Evolutionary conservation across 371 early-diverging fungal genomes (phyloP), one percentile per base, ranked within the genome.

Genomic region (Lichtheimia corymbifera): DNA sequence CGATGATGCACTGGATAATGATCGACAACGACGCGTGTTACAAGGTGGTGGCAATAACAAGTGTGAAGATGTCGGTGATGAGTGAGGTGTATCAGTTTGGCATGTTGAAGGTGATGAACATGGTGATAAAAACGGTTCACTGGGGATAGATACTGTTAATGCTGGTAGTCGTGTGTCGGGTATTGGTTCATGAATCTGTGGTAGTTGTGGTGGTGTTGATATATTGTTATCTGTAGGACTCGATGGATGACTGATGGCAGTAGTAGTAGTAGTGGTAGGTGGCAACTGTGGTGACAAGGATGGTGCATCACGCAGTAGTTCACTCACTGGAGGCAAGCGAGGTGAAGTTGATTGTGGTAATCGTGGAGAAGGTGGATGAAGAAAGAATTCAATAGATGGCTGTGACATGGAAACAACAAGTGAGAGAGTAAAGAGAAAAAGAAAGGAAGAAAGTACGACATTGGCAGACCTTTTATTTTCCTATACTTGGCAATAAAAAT

Each of bases 1-100:
- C 11, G 67, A 57, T 3, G 73, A 72, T 24, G 73, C 73, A 44
- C 70, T 72, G 24, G 75, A 75, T 40, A 65, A 62, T 20, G 72
- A 75, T 52, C 75, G 57, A 47, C 52, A 63, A 15, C 72, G 62
- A 25, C 65, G 53, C 15, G 55, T 61, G 18, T 50, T 58, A 35
- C 43, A 40, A 2, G 67, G 67, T 22, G 67, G 67, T n/a, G 67
- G 67, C 25, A 66, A 52, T 43, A 66, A 28, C 9, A 62, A 52
- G 12, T 47, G 59, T 35, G 64, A 59, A 24, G 56, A 56, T 18
- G 50, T 28, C 0, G 67, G 67, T 17, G 67, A 66, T 5, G 67
- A 58, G 30, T 62, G 67, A 5, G 67, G 67, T 40, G 67, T 66
- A 51, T 66, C 67, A n/a, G 62, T 51, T 20, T 51, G 62, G 43